Percentiles rank a stretch among this genome's conserved stretches.
Conservation (phyloP, 225 moss, liverwort and hornwort species). For the Bryum argenteum region DNA sequence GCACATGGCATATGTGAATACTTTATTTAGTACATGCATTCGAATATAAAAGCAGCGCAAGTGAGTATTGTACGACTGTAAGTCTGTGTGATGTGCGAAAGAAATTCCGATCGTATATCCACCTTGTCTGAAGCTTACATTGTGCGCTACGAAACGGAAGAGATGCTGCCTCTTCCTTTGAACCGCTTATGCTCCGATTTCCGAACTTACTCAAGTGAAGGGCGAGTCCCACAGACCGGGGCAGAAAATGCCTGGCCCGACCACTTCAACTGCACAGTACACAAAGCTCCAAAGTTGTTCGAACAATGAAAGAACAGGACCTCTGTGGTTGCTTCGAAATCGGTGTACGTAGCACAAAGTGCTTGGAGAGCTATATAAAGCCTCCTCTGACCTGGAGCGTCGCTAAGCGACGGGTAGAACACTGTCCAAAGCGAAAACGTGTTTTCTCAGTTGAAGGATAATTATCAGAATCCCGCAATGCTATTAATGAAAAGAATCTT, state of each 20-base stretch:
- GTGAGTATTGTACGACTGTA: background rate
- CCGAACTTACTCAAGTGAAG: constrained; percentile 2
- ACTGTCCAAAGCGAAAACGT: constrained; percentile 21
- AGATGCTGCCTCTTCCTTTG: constrained; percentile 10
- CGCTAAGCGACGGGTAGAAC: constrained; percentile 5
- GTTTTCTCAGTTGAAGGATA: constrained; percentile 9
- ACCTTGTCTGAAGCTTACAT: constrained; percentile 1
- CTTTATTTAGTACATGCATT: background rate
- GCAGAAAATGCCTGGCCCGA: background rate
- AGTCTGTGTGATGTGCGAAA: background rate
- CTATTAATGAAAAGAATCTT: constrained; percentile 15
- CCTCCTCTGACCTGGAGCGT: constrained; percentile 20
- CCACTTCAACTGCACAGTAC: constrained; percentile 22
- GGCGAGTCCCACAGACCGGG: background rate
- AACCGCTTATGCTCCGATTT: constrained; percentile 9
- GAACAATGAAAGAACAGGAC: constrained; percentile 10
- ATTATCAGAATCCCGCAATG: background rate
- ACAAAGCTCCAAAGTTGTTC: constrained; percentile 14
- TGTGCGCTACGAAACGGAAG: background rate
- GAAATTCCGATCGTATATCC: background rate
- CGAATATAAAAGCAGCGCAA: background rate
- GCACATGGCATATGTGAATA: background rate
- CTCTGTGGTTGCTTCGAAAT: constrained; percentile 21
- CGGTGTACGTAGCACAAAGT: constrained; percentile 31
- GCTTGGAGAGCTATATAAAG: constrained; percentile 26